Evolutionary conservation across 2,329 filamentous ascomycete species (phyloP).

Genomic region (Hypoxylon rubiginosum): DNA sequence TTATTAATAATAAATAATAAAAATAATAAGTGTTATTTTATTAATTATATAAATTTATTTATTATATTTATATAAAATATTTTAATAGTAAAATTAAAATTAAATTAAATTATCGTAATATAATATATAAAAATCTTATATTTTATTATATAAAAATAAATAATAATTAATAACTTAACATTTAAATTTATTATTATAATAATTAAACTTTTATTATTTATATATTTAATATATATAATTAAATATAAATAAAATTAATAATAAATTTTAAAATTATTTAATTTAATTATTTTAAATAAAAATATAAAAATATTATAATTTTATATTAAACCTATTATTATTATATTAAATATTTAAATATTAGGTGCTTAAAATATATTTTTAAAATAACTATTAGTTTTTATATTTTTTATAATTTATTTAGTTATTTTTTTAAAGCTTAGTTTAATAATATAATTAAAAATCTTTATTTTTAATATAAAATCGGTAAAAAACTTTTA

Average conservation of each 20-base stretch:
- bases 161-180: too few relatives aligned
- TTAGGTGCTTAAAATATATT: too few relatives aligned
- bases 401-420: too few relatives aligned
- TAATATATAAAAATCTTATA: neutral
- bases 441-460: too few relatives aligned
- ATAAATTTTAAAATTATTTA: constrained; percentile 1
- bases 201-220: neutral
- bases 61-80: neutral
- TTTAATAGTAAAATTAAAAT: neutral
- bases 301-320: too few relatives aligned
- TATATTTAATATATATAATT: neutral
- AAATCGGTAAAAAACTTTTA: neutral
- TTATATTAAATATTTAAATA: too few relatives aligned
- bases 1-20: neutral
- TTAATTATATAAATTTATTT: neutral
- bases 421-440: too few relatives aligned
- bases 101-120: neutral
- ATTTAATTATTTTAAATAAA: neutral
- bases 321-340: too few relatives aligned
- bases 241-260: neutral
- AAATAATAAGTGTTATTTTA: neutral
- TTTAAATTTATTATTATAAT: neutral
- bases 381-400: too few relatives aligned
- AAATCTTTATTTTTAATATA: neutral
- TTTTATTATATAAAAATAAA: neutral